A percentile compares a stretch with the other conserved stretches of the same genome.
phyloP scores from a whole-genome alignment of 2,329 filamentous ascomycete species.

The Emergomyces orientalis region DNA sequence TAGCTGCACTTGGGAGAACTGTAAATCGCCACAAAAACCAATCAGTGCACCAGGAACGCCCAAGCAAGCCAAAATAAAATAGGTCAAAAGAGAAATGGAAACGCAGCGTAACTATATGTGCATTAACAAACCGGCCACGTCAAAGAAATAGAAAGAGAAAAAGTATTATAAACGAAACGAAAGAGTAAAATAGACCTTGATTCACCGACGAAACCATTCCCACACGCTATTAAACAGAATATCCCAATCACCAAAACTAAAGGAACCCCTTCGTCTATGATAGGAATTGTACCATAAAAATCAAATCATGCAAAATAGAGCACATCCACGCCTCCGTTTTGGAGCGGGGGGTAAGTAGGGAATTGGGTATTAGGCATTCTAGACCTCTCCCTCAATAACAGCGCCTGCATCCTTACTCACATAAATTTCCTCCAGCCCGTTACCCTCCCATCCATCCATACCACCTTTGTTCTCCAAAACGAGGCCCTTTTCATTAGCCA shows the following conservation, averaged over 20 bases:
- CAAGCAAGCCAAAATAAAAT: neutral
- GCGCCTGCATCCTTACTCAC: slow-evolving; percentile 34
- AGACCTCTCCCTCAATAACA: slow-evolving; percentile 17
- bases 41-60: neutral
- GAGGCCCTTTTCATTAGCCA: slow-evolving; percentile 88
- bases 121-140: neutral
- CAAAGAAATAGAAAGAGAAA: neutral
- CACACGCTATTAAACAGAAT: neutral
- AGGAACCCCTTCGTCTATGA: neutral
- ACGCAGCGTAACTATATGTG: neutral
- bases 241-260: neutral
- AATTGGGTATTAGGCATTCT: neutral
- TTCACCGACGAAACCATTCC: neutral
- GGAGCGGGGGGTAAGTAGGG: neutral
- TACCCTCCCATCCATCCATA: slow-evolving; percentile 14
- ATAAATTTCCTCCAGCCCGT: slow-evolving; percentile 38
- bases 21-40: neutral
- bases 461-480: slow-evolving; percentile 54
- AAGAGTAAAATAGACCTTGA: neutral
- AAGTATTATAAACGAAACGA: neutral
- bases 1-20: neutral
- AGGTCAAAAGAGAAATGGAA: neutral
- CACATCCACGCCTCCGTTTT: neutral
- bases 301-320: neutral
- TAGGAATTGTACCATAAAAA: neutral